A percentile compares a stretch with the other conserved stretches of the same genome.
phyloP scores from a whole-genome alignment of 1,139 yeast species.

The Saccharomycopsis phalli region DNA sequence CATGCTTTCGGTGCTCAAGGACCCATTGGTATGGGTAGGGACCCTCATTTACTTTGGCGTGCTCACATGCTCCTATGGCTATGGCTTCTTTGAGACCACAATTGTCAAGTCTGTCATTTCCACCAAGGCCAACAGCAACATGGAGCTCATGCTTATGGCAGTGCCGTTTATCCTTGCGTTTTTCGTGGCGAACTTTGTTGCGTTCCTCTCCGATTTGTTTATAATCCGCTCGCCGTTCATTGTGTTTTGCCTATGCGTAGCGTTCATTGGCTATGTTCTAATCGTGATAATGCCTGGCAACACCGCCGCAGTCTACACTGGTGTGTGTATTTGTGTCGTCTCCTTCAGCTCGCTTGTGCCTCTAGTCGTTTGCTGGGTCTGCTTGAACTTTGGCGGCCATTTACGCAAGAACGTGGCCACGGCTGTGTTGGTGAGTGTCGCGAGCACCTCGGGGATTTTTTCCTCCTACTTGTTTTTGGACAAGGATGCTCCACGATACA shows the following conservation, averaged over 20 bases:
- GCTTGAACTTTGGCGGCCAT: slow-evolving; percentile 56
- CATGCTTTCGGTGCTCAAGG: slow-evolving; percentile 28
- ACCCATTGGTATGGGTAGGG: slow-evolving; percentile 43
- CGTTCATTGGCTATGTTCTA: slow-evolving; percentile 49
- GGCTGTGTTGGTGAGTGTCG: slow-evolving; percentile 68
- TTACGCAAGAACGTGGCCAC: slow-evolving; percentile 56
- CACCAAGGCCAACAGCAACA: slow-evolving; percentile 24
- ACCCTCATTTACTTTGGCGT: slow-evolving; percentile 55
- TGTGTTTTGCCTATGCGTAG: slow-evolving; percentile 33
- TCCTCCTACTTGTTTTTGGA: slow-evolving; percentile 51
- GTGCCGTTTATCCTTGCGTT: slow-evolving; percentile 66
- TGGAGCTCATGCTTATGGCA: slow-evolving; percentile 57
- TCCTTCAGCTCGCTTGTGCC: slow-evolving; percentile 67
- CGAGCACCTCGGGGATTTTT: slow-evolving; percentile 67
- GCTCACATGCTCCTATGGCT: slow-evolving; percentile 61
- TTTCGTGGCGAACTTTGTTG: slow-evolving; percentile 42
- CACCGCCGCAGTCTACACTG: slow-evolving; percentile 44
- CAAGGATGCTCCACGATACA: slow-evolving; percentile 51
- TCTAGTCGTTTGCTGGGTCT: slow-evolving; percentile 55
- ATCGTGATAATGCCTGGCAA: slow-evolving; percentile 28
- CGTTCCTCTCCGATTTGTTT: slow-evolving; percentile 35
- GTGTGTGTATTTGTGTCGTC: slow-evolving; percentile 49
- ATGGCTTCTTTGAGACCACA: slow-evolving; percentile 65
- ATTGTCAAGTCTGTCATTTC: slow-evolving; percentile 40
- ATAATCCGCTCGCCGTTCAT: slow-evolving; percentile 43